Base-by-base conservation (phyloP, 208 protist genomes). In the Crithidia brevicula region DNA sequence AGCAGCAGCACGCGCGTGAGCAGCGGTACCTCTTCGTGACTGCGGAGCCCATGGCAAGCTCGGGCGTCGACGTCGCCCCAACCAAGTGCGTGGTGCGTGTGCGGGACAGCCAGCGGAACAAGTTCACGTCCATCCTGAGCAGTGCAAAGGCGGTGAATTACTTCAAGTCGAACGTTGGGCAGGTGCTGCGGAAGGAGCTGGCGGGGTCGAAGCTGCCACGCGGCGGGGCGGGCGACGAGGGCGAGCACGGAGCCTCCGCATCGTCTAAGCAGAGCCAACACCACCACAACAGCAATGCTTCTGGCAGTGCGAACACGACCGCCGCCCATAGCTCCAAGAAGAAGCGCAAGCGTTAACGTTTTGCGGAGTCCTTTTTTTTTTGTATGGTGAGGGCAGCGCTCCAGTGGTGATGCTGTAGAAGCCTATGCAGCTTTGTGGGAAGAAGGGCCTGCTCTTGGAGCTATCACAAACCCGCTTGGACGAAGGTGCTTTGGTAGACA, bases 61-160 rank as follows among this genome's bases (percentile, higher is more conserved):
- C n/a, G 4, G 60, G 62, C 20, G 53, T 22, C 0, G 72, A 78
- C 6, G 49, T 74, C 13, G 65, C 64, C n/a, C 51, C 73, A 3
- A 85, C 83, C 13, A 92, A 92, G 64, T 95, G 89, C 51, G 80
- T 95, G 38, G 74, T 95, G 15, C 83, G 85, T 11, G 70, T 91
- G 36, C 79, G 82, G n/a, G 78, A 81, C 51, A 95, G 89, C 60
- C 78, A 85, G 60, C 75, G 73, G 4, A 53, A 85, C 46, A 86
- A 86, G 56, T 77, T 86, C 61, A 92, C 89, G 0, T 46, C 77
- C 20, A 69, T 92, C 20, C 49, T 95, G 15, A 63, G 70, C 45
- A 74, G 77, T 11, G 59, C 72, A 10, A 95, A 95, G 76, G 57
- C 74, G n/a, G 77, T 92, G 33, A 88, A 89, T 62, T 82, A 89